Evolutionary conservation across 108 stramenopile species (phyloP), one percentile per base, ranked within the genome.

Genomic region (Pseudonitzschia multistriata): DNA sequence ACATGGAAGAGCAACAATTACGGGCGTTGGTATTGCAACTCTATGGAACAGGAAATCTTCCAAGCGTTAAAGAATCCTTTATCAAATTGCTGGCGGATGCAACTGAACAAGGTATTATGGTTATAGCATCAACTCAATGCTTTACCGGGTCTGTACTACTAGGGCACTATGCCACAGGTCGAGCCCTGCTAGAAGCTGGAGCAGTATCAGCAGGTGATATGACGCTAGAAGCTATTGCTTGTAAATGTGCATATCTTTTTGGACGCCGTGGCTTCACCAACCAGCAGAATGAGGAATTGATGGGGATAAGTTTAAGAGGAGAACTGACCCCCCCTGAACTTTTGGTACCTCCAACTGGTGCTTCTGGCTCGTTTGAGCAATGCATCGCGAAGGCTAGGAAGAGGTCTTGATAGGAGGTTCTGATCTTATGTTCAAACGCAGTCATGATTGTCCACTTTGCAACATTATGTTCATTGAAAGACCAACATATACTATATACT

Each of bases 31-130:
- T 99, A 7, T 67, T 99, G 60, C 91, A 97, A 73, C 73, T 98
- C 17, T 98, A 98, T 68, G 98, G 98, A 34, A 97, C 97, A 3
- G 97, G 98, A 33, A 99, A 97, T 71, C 80, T 87, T 29, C 97
- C 96, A 6, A 71, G 71, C 37, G 80, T 87, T 11, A 95, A 96
- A 42, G 77, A 93, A 47, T 80, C 82, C 19, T 85, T 93, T 31
- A 79, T 93, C 29, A 67, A 88, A 49, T 71, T 84, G 27, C 77
- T 93, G 13, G 77, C 72, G 24, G 89, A 90, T 66, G 91, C 91
- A 27, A 70, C 62, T 29, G 79, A 83, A 10, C 70, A 73, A n/a
- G 95, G 90, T 0, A 86, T 97, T 42, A 62, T 93, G 11, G 95
- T 98, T 22, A 87, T 98, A 56, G 96, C 88, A n/a, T 70, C 91